phyloP scores from a whole-genome alignment of 106 monocot species.

The Dendrobium nobile region DNA sequence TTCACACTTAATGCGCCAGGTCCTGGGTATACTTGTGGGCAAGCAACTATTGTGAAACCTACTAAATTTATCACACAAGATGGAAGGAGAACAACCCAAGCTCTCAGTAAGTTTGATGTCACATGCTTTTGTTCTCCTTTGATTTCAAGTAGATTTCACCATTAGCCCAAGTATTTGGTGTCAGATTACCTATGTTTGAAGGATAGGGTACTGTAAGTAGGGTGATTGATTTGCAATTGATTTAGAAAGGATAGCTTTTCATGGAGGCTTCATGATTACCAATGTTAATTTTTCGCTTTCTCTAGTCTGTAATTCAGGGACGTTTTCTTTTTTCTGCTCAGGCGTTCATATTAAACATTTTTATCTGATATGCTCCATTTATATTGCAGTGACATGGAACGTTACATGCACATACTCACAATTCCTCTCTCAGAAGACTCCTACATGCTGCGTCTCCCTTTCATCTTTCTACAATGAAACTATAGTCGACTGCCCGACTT shows the following conservation, averaged over 20 bases:
- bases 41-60: slow-evolving; percentile 46
- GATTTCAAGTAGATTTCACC: background rate
- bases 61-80: slow-evolving; percentile 57
- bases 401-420: slow-evolving; percentile 88
- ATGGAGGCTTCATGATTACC: background rate
- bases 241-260: background rate
- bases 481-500: slow-evolving; percentile 74
- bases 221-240: background rate
- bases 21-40: slow-evolving; percentile 74
- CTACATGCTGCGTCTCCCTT: slow-evolving; percentile 84
- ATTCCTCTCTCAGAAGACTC: slow-evolving; percentile 66
- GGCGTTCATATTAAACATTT: no score
- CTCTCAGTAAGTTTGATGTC: slow-evolving; percentile 44
- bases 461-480: slow-evolving; percentile 93
- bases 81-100: slow-evolving; percentile 83
- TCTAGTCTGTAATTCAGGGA: no score
- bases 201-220: background rate
- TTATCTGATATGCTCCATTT: background rate
- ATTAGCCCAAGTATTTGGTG: no score
- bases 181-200: no score
- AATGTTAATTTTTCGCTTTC: background rate
- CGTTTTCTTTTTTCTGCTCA: no score
- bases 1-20: slow-evolving; percentile 63
- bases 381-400: slow-evolving; percentile 90
- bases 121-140: background rate